Base-by-base conservation (phyloP, 2,329 filamentous ascomycete species). In the Microcyclospora tardicrescens region DNA sequence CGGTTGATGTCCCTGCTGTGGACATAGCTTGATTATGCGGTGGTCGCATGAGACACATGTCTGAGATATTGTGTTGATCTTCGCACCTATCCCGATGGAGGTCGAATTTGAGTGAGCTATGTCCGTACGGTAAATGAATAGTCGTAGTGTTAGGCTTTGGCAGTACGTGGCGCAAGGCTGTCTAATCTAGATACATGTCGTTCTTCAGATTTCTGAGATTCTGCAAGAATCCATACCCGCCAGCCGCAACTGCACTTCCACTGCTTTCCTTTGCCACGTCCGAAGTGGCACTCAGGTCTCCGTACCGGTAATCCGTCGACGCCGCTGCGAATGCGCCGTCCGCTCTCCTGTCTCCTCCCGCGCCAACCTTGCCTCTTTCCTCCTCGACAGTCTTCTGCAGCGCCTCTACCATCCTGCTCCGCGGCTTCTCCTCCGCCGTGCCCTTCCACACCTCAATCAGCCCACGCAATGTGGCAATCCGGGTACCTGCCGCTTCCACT, bases 401-500 rank as follows among this genome's bases (percentile, higher is more conserved):
- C 37, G 73, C 72, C 47, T 96, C 89, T 13, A 98, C 79, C 56
- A 95, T 86, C 53, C 76, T 82, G 9, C 65, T 65, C 38, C 91
- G 70, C 5, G 85, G 84, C 62, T 84, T 93, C 59, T 96, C 91
- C 63, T 98, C 91, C 0, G 84, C 81, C 2, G 91, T 95, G n/a
- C 86, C 86, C 58, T 82, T 89, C 87, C 91, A 98, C 15, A 98
- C 78, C n/a, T 64, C 64, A 3, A 77, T 76, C 46, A 96, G 63
- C 45, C 78, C 73, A 53, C 85, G 79, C 40, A 96, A 68, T 55
- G 83, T 77, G 53, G 85, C 79, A 11, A 96, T 78, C 33, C 84
- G 69, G 39, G 71, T 70, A 10, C 74, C 74, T 0, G 91, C 91
- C 41, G 78, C 77, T 46, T 84, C 79, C 8, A 91, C 68, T 12